Evolutionary conservation across 495 filamentous ascomycete species (phyloP), one percentile per base, ranked within the genome.

Genomic region (Pyronema omphalodes): DNA sequence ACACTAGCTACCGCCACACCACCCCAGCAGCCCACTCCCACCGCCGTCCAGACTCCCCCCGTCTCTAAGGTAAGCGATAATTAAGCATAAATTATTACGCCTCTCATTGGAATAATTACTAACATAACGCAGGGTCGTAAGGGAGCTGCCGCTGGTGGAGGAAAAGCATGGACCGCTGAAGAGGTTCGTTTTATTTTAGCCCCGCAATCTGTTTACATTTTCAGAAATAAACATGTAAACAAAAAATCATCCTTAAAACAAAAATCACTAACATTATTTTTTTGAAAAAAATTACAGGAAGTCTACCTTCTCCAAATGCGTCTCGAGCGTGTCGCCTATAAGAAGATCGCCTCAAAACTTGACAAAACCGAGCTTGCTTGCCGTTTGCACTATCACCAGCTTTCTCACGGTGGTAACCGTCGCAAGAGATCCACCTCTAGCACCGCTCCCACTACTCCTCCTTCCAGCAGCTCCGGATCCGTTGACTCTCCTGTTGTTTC

Each of bases 351-450:
- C 54, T 76, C 78, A 54, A 79, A 86, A 59, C 69, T 88, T 56
- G 85, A 86, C 68, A 88, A 88, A 72, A 88, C 84, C 4, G 84
- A 88, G 71, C 70, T 88, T 55, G 84, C 84, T 51, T 88, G 84
- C 67, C 83, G 84, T 51, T 76, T 88, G 40, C 84, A 88, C 63
- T 88, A 83, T 62, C 84, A 88, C 58, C 84, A 88, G 58, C 74
- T 88, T 41, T 85, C 81, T 59, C 85, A 87, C 61, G 83, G 83
- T 51, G 83, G 75, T 69, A 86, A 76, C 58, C 68, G 72, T 43
- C 75, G 75, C 60, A 72, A 74, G 58, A 68, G 74, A 37, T 71
- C 72, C 52, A 67, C 66, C 50, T 76, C 74, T 18, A 67, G 66
- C 48, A 60, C 53, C 40, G 50, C 50, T 12, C 51, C 54, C 52